Base-by-base conservation (phyloP, 2,329 filamentous ascomycete species). In the Cryphonectria nitschkei region DNA sequence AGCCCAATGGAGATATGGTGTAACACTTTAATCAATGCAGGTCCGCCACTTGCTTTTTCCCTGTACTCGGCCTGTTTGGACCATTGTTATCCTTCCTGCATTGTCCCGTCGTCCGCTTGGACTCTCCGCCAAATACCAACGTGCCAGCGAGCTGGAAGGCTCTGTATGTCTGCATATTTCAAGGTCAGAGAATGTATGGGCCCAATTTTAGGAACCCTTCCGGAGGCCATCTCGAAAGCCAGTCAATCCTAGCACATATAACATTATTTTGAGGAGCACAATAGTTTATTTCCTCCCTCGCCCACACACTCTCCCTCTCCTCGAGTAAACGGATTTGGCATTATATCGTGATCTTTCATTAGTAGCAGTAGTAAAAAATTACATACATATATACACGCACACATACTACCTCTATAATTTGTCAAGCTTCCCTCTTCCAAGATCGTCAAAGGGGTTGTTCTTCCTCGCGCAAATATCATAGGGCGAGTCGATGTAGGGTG, bases 401-500 rank as follows among this genome's bases (percentile, higher is more conserved):
- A 50, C 22, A 50, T 3, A 11, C 19, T 50, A 14, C 34, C 14
- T 34, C 60, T 62, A 62, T 41, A 13, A 5, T 22, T 39, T 13
- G 29, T 16, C n/a, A 14, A 43, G 26, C 39, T 32, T 29, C 22
- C 41, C 41, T n/a, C 26, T 26, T 19, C 39, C 37, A 22, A 64
- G 11, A n/a, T 43, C 61, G 39, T 72, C 70, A n/a, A 72, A 72
- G 11, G 70, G 70, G 22, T 72, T 72, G 13, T 72, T 69, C 56
- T 67, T 70, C 64, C 54, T 63, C 29, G 34, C 68, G 7, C 56
- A 62, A 32, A 52, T 32, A 2, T 66, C 68, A 13, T 50, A 61
- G 19, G 64, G 29, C 19, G 68, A 60, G 19, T 72, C 64, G 2
- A 46, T 43, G 26, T 67, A 67, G 19, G 70, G 65, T 46, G 65